A percentile compares a stretch with the other conserved stretches of the same genome.
phyloP scores from a whole-genome alignment of 1,139 yeast species.

The Nadsonia commutata region DNA sequence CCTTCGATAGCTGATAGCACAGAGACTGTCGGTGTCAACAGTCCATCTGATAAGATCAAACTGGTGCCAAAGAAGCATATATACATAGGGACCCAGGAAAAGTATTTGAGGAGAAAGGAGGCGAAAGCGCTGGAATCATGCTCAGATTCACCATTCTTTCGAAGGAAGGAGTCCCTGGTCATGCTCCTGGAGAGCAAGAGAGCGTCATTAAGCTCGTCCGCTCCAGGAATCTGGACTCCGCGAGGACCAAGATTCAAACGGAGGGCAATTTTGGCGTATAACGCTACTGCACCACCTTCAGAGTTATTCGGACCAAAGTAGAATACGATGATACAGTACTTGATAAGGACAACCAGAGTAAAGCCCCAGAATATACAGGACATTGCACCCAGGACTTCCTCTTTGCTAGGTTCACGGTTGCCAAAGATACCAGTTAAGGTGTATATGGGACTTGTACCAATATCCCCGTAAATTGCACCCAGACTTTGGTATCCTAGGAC shows the following conservation, averaged over 20 bases:
- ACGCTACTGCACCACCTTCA: constrained; percentile 50
- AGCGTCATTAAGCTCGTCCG: constrained; percentile 1
- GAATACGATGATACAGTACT: constrained; percentile 36
- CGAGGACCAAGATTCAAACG: constrained; percentile 28
- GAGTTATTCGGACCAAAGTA: constrained; percentile 39
- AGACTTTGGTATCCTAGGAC: constrained; percentile 21
- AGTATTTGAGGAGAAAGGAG: too few relatives aligned
- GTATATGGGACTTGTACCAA: constrained; percentile 48
- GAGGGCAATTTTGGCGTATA: constrained; percentile 41
- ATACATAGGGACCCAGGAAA: constrained; percentile 6
- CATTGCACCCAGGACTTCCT: constrained; percentile 36
- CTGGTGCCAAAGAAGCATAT: constrained; percentile 41
- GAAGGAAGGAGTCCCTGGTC: constrained; percentile 2
- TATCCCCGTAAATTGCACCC: constrained; percentile 49
- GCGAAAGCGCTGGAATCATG: too few relatives aligned
- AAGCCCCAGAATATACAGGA: constrained; percentile 42
- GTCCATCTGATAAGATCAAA: constrained; percentile 42
- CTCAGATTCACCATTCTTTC: too few relatives aligned
- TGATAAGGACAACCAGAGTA: constrained; percentile 36
- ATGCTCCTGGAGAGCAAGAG: constrained; percentile 2
- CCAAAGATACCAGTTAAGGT: constrained; percentile 33
- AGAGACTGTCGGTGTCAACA: constrained; percentile 48
- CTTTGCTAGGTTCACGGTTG: constrained; percentile 23
- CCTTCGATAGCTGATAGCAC: constrained; percentile 34
- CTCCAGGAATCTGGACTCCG: neutral